Conservation (phyloP, 768 basidiomycete genomes). For the Paxillus ammoniavirescens region DNA sequence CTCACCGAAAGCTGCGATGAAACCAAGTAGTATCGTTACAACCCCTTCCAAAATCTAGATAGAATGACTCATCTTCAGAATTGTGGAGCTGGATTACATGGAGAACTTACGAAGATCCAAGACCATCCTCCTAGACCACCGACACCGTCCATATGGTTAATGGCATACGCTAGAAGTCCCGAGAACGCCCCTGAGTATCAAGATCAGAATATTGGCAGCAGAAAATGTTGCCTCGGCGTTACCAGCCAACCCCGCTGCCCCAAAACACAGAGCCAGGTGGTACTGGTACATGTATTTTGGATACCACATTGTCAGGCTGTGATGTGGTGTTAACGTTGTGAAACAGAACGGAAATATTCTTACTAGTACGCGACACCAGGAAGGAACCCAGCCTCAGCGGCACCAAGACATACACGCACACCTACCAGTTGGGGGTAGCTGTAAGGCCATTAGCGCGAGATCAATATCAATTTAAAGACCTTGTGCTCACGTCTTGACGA, state of each 20-base stretch:
- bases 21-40: conserved; percentile 52
- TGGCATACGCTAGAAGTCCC: conserved; percentile 55
- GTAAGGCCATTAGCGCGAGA: background rate
- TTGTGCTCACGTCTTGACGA: conserved; percentile 55
- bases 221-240: background rate
- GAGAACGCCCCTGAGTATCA: conserved; percentile 47
- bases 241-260: conserved; percentile 62
- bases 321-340: background rate
- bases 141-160: conserved; percentile 50
- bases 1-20: conserved; percentile 49
- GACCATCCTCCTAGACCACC: conserved; percentile 59
- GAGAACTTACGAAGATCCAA: conserved; percentile 58
- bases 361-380: conserved; percentile 77
- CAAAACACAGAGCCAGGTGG: conserved; percentile 63
- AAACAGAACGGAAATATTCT: conserved; percentile 9
- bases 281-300: conserved; percentile 59
- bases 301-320: conserved; percentile 66
- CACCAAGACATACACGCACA: conserved; percentile 55
- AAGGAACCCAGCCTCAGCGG: conserved; percentile 70
- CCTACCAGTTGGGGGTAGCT: conserved; percentile 65
- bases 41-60: conserved; percentile 46
- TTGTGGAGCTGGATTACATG: background rate
- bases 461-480: background rate
- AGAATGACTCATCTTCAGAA: background rate
- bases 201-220: background rate